Evolutionary conservation across 768 basidiomycete species (phyloP), one percentile per base, ranked within the genome.

Genomic region (Tylopilus intermedius): DNA sequence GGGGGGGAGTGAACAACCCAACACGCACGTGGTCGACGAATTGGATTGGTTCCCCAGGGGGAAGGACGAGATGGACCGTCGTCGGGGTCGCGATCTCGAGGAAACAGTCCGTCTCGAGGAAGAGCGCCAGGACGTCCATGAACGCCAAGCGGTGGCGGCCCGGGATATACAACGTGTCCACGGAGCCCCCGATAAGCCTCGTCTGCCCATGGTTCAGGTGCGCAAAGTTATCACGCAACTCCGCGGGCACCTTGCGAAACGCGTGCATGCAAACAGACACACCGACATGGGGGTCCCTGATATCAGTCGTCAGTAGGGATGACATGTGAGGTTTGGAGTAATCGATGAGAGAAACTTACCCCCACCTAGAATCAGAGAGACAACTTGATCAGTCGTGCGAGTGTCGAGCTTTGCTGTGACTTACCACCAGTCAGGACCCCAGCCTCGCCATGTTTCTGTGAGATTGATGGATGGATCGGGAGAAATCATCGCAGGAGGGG

Each of bases 51-150:
- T 79, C 77, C 21, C 59, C 62, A 0, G 52, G 69, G 1, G 76
- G 72, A 1, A 69, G 60, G 11, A 74, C 72, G 3, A 79, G 60
- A 53, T 79, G 78, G 3, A 77, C 58, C 1, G 71, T 62, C 30
- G 77, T 78, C 0, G 78, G 78, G 0, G 70, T 64, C 13, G 75
- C 78, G 24, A 79, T 79, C 57, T 79, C 77, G 29, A 77, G 57
- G 64, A 79, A 79, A 56, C 76, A 78, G 32, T 72, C 45, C 9
- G 77, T 79, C 56, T 75, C 71, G 21, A 79, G 67, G 62, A 79
- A 79, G 15, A 71, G 57, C 0, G 64, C 73, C 10, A 78, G 62
- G 9, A 71, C 63, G 14, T 75, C 70, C 69, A 77, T 71, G 63
- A 79, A 74, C 7, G 58, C 50, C 11, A 49, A 50, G 33, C 71